Evolutionary conservation across 2,329 filamentous ascomycete genomes (phyloP).

Genomic region (Waltergamsia citrina): DNA sequence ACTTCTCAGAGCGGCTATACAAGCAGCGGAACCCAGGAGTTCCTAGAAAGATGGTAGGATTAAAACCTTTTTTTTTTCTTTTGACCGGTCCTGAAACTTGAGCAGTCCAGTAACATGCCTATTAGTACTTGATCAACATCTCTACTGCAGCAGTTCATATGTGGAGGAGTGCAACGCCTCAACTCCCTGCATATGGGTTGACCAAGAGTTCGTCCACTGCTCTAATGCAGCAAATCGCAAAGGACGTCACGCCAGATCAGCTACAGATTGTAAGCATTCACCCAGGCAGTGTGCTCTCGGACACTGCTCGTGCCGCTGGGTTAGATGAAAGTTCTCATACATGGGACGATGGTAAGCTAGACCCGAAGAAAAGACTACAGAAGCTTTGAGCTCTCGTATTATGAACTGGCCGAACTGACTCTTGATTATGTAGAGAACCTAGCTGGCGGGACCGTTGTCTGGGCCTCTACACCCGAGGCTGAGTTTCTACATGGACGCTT

Average conservation of each 20-base stretch:
- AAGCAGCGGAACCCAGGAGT: too few species aligned
- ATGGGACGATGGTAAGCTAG: conserved; percentile 17
- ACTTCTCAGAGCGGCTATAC: too few species aligned
- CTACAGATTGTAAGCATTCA: conserved; percentile 8
- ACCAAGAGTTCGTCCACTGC: conserved; percentile 22
- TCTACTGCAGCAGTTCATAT: neutral
- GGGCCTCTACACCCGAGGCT: conserved; percentile 25
- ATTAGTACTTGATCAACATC: conserved; percentile 2
- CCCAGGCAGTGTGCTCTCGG: conserved; percentile 12
- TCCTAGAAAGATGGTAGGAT: too few species aligned
- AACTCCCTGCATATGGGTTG: conserved; percentile 15
- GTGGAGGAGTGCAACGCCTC: conserved; percentile 3
- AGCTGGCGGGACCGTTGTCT: conserved; percentile 20
- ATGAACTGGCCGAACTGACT: neutral
- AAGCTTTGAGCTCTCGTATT: neutral
- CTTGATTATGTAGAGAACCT: neutral
- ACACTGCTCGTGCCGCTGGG: conserved; percentile 9
- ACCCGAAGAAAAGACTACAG: neutral
- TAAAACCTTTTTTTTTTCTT: too few species aligned
- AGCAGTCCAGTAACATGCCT: too few species aligned
- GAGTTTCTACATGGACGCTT: conserved; percentile 25
- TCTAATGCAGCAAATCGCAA: conserved; percentile 20
- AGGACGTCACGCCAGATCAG: conserved; percentile 11
- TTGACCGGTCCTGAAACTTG: too few species aligned
- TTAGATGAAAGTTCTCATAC: conserved; percentile 6